Conservation (phyloP, 176 grass and related monocot genomes). For the Secale cereale region DNA sequence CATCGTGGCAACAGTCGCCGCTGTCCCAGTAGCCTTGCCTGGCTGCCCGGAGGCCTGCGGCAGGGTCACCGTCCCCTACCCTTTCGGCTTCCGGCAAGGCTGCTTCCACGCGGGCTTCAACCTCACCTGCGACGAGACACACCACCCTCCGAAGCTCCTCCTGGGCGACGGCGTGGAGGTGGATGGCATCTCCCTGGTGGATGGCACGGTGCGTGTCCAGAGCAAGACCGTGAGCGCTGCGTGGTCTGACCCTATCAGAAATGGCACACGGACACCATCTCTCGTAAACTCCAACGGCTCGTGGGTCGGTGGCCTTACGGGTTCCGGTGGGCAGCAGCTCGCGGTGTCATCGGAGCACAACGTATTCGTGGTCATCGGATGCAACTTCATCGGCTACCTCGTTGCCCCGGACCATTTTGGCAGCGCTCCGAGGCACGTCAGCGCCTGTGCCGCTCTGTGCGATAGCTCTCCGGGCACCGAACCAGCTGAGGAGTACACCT, state of each 20-base stretch:
- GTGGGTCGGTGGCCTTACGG: too few species aligned
- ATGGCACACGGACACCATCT: background rate
- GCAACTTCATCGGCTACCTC: conserved; percentile 6
- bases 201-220: background rate
- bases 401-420: background rate
- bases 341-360: background rate
- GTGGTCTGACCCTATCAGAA: background rate
- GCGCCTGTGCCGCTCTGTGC: background rate
- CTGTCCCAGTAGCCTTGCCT: conserved; percentile 1
- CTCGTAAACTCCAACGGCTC: too few species aligned
- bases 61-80: conserved; percentile 26
- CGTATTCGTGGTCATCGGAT: conserved; percentile 4
- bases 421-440: background rate
- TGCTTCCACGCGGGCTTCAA: conserved; percentile 22
- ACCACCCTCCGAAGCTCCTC: background rate
- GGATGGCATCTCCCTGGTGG: background rate
- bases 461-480: background rate
- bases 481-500: background rate
- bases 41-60: conserved; percentile 22
- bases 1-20: background rate
- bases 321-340: background rate
- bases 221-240: background rate
- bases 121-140: conserved; percentile 18
- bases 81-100: conserved; percentile 18
- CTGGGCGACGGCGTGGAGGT: background rate